These are phyloP conservation scores for Akanthomyces lecanii DNA, from an alignment of 2,329 filamentous ascomycete genomes.

Conservation along the genomic window DNA sequence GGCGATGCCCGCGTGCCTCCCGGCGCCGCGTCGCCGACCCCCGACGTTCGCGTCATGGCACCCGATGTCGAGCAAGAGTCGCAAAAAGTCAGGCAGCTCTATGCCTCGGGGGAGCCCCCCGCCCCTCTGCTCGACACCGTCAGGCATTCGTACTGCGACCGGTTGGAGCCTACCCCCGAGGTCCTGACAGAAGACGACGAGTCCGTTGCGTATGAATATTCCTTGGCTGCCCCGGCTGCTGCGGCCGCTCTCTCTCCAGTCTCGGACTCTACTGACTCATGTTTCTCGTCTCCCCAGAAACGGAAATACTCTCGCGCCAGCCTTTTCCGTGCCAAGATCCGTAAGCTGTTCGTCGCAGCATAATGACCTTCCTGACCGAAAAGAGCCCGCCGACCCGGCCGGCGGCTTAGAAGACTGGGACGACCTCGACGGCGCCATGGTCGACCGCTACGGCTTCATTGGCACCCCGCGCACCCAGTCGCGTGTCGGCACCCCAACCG, in stretches of 20 bases:
- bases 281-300: conserved; percentile 8
- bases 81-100: conserved; percentile 64
- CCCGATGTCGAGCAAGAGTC: conserved; percentile 58
- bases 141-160: conserved; percentile 44
- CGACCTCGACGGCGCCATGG: conserved; percentile 55
- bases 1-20: conserved; percentile 24
- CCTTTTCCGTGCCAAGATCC: conserved; percentile 37
- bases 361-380: conserved; percentile 36
- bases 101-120: conserved; percentile 48
- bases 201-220: conserved; percentile 55
- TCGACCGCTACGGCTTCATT: conserved; percentile 69
- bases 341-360: conserved; percentile 41
- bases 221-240: conserved; percentile 31
- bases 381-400: conserved; percentile 45
- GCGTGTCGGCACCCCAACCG: conserved; percentile 38
- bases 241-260: conserved; percentile 6
- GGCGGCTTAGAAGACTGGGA: conserved; percentile 65
- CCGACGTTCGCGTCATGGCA: conserved; percentile 50
- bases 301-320: conserved; percentile 26
- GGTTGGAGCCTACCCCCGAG: conserved; percentile 46
- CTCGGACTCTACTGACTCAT: conserved; percentile 8
- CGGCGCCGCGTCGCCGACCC: conserved; percentile 22
- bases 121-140: neutral
- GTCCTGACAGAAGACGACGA: conserved; percentile 49
- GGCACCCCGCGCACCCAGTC: conserved; percentile 41